A percentile compares a stretch with the other conserved stretches of the same genome.
These are phyloP conservation scores for Diplodia seriata DNA, from an alignment of 2,329 filamentous ascomycete genomes.

Conservation along the genomic window DNA sequence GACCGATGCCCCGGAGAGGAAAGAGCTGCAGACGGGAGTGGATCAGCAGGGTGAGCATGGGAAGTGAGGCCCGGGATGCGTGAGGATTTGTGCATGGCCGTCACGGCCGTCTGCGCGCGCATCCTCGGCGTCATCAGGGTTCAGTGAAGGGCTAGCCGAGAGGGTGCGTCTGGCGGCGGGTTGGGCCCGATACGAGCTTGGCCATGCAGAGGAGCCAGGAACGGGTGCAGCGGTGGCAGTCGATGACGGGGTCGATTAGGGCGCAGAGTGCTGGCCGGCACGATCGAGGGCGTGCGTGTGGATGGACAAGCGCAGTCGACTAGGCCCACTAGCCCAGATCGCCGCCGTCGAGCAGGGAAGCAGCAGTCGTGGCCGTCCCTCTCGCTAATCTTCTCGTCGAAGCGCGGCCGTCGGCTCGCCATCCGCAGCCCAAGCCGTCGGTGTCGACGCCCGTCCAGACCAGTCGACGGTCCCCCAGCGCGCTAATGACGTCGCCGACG, in stretches of 20 bases:
- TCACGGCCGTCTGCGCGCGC: conserved; percentile 19
- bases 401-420: conserved; percentile 17
- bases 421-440: conserved; percentile 10
- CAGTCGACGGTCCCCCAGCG: not conserved
- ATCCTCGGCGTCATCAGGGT: conserved; percentile 30
- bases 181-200: conserved; percentile 23
- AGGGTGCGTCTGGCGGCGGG: not conserved
- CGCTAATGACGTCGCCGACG: not conserved
- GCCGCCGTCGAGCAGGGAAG: conserved; percentile 6
- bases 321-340: conserved; percentile 12
- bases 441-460: conserved; percentile 3
- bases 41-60: not conserved
- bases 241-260: conserved; percentile 30
- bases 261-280: not conserved
- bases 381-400: conserved; percentile 22
- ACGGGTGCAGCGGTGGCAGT: not conserved
- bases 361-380: not conserved
- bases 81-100: conserved; percentile 12
- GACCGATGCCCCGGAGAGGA: not conserved
- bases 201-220: conserved; percentile 15
- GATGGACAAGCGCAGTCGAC: conserved; percentile 1
- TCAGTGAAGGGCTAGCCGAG: conserved; percentile 5
- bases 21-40: not conserved
- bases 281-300: conserved; percentile 16
- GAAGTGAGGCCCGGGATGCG: not conserved